phyloP scores from a whole-genome alignment of 1,284 basidiomycete genomes.

The Xanthoconium separans region DNA sequence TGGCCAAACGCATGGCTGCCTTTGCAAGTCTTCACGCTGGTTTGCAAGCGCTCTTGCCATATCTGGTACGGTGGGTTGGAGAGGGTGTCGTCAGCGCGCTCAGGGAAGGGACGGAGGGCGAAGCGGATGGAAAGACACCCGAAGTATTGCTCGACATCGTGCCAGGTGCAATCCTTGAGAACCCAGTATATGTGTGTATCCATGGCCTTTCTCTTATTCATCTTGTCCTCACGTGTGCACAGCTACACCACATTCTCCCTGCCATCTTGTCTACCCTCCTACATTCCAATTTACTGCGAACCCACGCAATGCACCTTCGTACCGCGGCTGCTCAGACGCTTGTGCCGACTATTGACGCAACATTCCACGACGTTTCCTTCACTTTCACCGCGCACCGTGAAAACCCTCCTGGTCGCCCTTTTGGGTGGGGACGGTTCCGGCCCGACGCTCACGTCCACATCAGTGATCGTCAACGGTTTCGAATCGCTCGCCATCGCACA shows the following conservation, averaged over 20 bases:
- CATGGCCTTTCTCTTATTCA: background rate
- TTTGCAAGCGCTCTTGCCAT: slow-evolving; percentile 91
- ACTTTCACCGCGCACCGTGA: slow-evolving; percentile 85
- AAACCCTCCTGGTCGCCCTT: slow-evolving; percentile 87
- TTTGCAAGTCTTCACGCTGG: slow-evolving; percentile 91
- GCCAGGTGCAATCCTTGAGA: slow-evolving; percentile 73
- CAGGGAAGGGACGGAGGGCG: slow-evolving; percentile 56
- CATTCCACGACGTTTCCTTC: slow-evolving; percentile 85
- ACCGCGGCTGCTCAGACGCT: slow-evolving; percentile 81
- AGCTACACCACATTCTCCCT: slow-evolving; percentile 96
- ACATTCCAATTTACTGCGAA: slow-evolving; percentile 74
- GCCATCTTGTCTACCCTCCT: slow-evolving; percentile 89
- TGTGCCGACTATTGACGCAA: slow-evolving; percentile 69
- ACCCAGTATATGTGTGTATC: slow-evolving; percentile 81
- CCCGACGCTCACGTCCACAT: slow-evolving; percentile 8
- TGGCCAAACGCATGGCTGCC: slow-evolving; percentile 78
- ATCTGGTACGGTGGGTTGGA: slow-evolving; percentile 92
- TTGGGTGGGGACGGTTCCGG: slow-evolving; percentile 36
- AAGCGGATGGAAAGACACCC: slow-evolving; percentile 65
- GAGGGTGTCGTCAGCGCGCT: slow-evolving; percentile 79
- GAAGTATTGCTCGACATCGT: slow-evolving; percentile 83
- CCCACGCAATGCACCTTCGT: slow-evolving; percentile 62
- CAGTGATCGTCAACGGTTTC: slow-evolving; percentile 27
- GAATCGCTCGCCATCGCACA: slow-evolving; percentile 26
- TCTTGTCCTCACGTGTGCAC: background rate